Evolutionary conservation across 2,329 filamentous ascomycete species (phyloP), one percentile per base, ranked within the genome.

Genomic region (Stagonosporopsis tanaceti): DNA sequence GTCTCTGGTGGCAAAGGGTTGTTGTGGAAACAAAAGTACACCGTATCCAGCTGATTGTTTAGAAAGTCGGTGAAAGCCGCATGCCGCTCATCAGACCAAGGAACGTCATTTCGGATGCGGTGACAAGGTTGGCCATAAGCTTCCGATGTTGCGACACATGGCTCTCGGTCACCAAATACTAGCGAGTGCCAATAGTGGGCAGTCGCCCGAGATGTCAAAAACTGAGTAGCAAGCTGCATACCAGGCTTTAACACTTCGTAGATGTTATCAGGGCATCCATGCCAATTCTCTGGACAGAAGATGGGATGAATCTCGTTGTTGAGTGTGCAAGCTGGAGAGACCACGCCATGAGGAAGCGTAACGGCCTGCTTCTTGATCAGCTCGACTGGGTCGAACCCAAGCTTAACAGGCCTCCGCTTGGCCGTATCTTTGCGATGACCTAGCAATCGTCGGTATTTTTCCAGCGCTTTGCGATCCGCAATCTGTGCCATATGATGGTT

Each of bases 1-100:
- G 73, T 73, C 48, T 75, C 70, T 37, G 69, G 70, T 15, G 73
- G 69, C 15, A 76, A 47, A 6, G 75, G 75, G 32, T 75, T 65
- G 48, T 74, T 68, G 45, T 75, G 71, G 48, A 78, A 77, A 59
- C 72, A 71, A 52, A 78, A 76, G 48, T 78, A 73, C n/a, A 77
- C 62, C 0, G 74, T 73, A 42, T 76, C 72, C 20, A 69, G 56
- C 34, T 77, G 72, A 12, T 66, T 64, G 14, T 69, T 63, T 39
- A 77, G 41, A 34, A 76, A 72, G 28, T 60, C 55, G 28, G 64
- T 69, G 59, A 76, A 76, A 3, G 60, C 59, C 0, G 48, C 42
- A 27, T 74, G 72, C 20, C 67, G 61, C 27, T 76, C 70, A 52
- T 71, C 66, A 14, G 70, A 67, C 70, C 71, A 77, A 7, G 63